Evolutionary conservation across 371 early-diverging fungal species (phyloP), one percentile per base, ranked within the genome.

Genomic region (Mucor mucedo): DNA sequence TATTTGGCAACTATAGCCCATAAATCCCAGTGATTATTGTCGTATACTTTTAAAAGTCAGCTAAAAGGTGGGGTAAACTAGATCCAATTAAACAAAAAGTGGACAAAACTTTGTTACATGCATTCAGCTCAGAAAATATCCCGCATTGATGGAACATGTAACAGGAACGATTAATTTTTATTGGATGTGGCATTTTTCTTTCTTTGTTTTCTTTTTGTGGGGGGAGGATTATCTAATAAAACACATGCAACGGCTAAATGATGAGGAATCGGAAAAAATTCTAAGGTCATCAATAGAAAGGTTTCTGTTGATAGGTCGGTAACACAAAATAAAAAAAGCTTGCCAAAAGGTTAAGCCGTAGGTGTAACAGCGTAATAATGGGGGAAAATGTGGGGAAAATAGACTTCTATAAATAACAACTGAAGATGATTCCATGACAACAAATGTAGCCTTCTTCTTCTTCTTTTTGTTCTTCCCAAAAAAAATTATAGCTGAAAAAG

Each of bases 301-400:
- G 45, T 45, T 13, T 16, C 16, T 56, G 14, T 35, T 57, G 58
- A 57, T 47, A 47, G 45, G 32, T 47, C 16, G 21, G 58, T 57
- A 33, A 21, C 35, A 57, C 58, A 32, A 45, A 32, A 7, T 21
- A 11, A 56, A 54, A 53, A 53, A 57, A 32, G 47, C 45, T 57
- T 35, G 45, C 45, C 44, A 57, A 57, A 57, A 32, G 58, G 44
- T 49, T 47, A 57, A 57, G 58, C 58, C 58, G 58, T 49, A 10
- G 9, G 47, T 57, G 58, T 57, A 47, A 57, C 58, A 32, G 9
- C 45, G 10, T 4, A 21, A 8, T 30, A 59, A 9, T 49, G 10
- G 9, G 14, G 11, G 14, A 58, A 49, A 59, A 59, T 48, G 60
- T 59, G 49, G 49, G 49, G 60, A 29, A 35, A 35, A 35, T 35